Conservation (phyloP, 208 protist species). For the Crithidia bombi region DNA sequence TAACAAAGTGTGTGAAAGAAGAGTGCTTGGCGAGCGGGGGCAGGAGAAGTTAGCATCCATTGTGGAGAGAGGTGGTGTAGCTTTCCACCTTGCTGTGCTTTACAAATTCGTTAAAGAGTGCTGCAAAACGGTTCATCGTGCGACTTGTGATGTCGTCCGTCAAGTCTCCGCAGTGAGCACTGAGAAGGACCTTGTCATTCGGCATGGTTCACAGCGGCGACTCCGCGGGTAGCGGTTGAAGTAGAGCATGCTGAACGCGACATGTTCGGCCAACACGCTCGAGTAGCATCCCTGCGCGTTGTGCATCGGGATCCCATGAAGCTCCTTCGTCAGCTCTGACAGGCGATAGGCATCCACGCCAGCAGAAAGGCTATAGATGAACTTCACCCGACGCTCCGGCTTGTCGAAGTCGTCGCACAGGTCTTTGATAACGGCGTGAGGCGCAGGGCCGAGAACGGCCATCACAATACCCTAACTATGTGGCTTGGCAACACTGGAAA, state of each 20-base stretch:
- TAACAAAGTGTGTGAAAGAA: not conserved
- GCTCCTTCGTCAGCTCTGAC: conserved; percentile 40
- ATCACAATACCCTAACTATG: not conserved
- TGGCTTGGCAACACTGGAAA: not conserved
- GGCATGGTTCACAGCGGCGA: conserved; percentile 73
- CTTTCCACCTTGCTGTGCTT: not conserved
- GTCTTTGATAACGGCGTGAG: conserved; percentile 4
- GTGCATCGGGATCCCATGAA: conserved; percentile 58
- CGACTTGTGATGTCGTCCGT: conserved; percentile 31
- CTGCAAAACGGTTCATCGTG: conserved; percentile 36
- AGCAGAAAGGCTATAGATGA: conserved; percentile 77
- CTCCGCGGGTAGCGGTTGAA: conserved; percentile 81
- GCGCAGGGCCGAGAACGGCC: not conserved
- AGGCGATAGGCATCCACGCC: conserved; percentile 76
- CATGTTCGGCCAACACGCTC: conserved; percentile 74
- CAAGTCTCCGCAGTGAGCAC: conserved; percentile 61
- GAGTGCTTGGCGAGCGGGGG: not conserved
- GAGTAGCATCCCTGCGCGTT: conserved; percentile 81
- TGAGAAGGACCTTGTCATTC: conserved; percentile 73
- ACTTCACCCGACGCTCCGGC: conserved; percentile 59
- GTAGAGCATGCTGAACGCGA: conserved; percentile 80
- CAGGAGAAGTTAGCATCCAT: conserved; percentile 26
- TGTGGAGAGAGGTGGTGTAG: conserved; percentile 39
- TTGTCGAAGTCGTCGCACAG: conserved; percentile 41
- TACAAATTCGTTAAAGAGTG: conserved; percentile 16